Evolutionary conservation across 768 basidiomycete species (phyloP).

Genomic region (Russula emetica): DNA sequence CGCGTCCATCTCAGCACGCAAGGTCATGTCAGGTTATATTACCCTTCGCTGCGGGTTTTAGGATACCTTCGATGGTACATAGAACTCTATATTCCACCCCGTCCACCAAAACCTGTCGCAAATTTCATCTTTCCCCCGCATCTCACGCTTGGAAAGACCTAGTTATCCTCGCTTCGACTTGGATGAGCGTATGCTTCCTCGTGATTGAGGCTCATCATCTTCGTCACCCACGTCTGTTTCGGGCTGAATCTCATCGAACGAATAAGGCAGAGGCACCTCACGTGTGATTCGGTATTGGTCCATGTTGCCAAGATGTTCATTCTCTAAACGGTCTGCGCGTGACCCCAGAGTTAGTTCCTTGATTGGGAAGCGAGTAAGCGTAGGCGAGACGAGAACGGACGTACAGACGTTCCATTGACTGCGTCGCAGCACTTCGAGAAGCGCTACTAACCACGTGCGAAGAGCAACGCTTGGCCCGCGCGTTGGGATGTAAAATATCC

Average conservation of each 20-base stretch:
- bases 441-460: slow-evolving; percentile 61
- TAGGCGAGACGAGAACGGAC: slow-evolving; percentile 31
- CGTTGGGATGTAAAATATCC: slow-evolving; percentile 71
- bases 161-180: neutral
- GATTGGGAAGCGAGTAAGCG: neutral
- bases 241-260: slow-evolving; percentile 43
- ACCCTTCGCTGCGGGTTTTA: neutral
- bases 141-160: neutral
- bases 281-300: slow-evolving; percentile 87
- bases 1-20: no score
- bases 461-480: slow-evolving; percentile 46
- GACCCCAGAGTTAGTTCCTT: neutral
- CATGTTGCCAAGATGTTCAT: slow-evolving; percentile 89
- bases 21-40: neutral
- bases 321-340: slow-evolving; percentile 67
- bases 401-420: slow-evolving; percentile 91
- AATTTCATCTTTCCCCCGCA: neutral
- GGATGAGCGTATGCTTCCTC: neutral
- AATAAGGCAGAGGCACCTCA: slow-evolving; percentile 82
- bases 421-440: slow-evolving; percentile 74
- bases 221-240: slow-evolving; percentile 45
- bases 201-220: slow-evolving; percentile 21
- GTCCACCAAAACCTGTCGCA: neutral
- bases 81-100: neutral
- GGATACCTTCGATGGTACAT: neutral